Base-by-base conservation (phyloP, 495 filamentous ascomycete genomes). In the Physcia stellaris region DNA sequence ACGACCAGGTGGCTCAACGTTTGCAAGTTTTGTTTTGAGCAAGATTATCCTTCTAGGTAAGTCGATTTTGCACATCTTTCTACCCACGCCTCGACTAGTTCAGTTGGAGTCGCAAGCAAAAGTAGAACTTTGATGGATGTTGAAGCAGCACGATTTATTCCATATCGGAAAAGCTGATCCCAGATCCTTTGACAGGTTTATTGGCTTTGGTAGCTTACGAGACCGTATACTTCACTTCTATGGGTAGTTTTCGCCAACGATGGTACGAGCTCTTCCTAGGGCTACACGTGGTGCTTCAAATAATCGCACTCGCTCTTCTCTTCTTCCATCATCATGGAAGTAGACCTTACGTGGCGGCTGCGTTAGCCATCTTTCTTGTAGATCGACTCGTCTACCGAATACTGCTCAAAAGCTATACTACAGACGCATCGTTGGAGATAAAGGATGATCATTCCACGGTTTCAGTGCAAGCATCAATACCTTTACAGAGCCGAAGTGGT, bases 211-310 rank as follows among this genome's bases (percentile, higher is more conserved):
- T 63, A 6, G 55, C 64, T 2, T 75, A 73, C 38, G 61, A 70
- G 41, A 9, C 62, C 10, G 48, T 75, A 2, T 71, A 65, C 40
- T 58, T 70, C 26, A 73, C 66, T 0, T 68, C 63, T 12, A 55
- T 71, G 4, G 60, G 57, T 13, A 66, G 60, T 41, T 70, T 68
- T 35, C 54, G 64, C 4, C 57, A 61, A 32, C 46, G 53, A 12
- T 71, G 64, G 54, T 79, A 78, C 46, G 70, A 78, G 52, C 36
- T 72, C 9, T 73, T 81, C 46, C 61, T 73, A 27, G 67, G 61
- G 22, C 57, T 61, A 9, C 77, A 79, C 45, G 56, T 77, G 23
- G 11, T 68, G 18, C 49, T 77, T 13, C 74, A 76, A 48, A 45
- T 62, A 9, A 53, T 57, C 2, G 70, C 63, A 4, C 53, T 79